Conservation (phyloP, 352 stramenopile genomes). For the Phytophthora citrophthora region DNA sequence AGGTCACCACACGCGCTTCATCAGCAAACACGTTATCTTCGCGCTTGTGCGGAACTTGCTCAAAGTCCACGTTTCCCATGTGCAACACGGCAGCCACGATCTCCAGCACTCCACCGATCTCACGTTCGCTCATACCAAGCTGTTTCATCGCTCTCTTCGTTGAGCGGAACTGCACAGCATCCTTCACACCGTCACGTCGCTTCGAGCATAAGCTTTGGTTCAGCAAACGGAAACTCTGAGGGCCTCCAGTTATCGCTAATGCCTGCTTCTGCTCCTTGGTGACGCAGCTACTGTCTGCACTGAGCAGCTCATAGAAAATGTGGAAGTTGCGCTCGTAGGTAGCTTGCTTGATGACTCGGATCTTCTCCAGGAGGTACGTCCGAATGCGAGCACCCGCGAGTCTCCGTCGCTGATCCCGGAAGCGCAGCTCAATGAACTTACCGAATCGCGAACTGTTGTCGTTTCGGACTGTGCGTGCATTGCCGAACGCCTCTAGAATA, state of each 20-base stretch:
- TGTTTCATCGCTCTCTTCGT: conserved; percentile 75
- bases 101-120: conserved; percentile 71
- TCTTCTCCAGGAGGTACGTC: conserved; percentile 96
- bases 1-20: conserved; percentile 27
- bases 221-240: conserved; percentile 62
- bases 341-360: conserved; percentile 86
- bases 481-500: conserved; percentile 92
- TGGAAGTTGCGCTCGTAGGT: conserved; percentile 86
- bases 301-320: conserved; percentile 88
- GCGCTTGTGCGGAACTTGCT: conserved; percentile 35
- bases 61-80: conserved; percentile 88
- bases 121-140: conserved; percentile 68
- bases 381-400: conserved; percentile 81
- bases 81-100: conserved; percentile 87
- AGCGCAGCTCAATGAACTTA: conserved; percentile 92
- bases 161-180: conserved; percentile 66
- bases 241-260: conserved; percentile 43
- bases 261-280: conserved; percentile 36
- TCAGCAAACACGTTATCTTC: conserved; percentile 41
- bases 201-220: conserved; percentile 77
- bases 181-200: conserved; percentile 71
- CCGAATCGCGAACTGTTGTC: conserved; percentile 92
- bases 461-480: conserved; percentile 87
- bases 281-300: conserved; percentile 36
- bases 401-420: conserved; percentile 47